Evolutionary conservation across 768 basidiomycete genomes (phyloP), one percentile per base, ranked within the genome.

Genomic region (Lentinula aciculospora): DNA sequence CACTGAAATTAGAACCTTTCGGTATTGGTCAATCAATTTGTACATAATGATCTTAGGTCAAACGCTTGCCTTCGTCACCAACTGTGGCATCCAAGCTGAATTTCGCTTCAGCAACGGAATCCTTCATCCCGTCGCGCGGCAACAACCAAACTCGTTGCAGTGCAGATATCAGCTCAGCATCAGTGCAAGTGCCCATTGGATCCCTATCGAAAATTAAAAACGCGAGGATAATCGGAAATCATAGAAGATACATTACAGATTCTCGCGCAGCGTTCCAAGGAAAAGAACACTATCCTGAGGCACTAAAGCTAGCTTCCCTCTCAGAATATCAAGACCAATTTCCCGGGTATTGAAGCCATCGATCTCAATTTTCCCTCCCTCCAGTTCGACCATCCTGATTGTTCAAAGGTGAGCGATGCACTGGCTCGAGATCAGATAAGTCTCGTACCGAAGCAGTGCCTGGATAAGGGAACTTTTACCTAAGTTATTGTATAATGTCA

Each of bases 21-120:
- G 44, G 31, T 12, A 48, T 32, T 27, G n/a, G n/a, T n/a, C n/a
- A n/a, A n/a, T n/a, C n/a, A n/a, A n/a, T n/a, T n/a, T n/a, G n/a
- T n/a, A n/a, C n/a, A n/a, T n/a, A n/a, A n/a, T n/a, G 19, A 4
- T 29, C 15, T 5, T 7, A 13, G 23, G n/a, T n/a, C 4, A 27
- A 13, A 15, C 5, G 15, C 44, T 44, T 53, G 74, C 86, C 87
- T 69, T 88, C 86, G 62, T 86, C 82, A 7, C 81, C 78, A 5
- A 89, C 83, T 1, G 70, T 67, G 0, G 83, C 75, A 63, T 85
- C 81, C 32, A 89, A 70, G 58, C 81, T 81, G 69, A 89, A 88
- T 66, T 91, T 91, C n/a, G 80, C 76, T 61, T 84, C 80, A 6
- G 78, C 74, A 37, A 66, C 64, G 13, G 81, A 68, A 62, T 83